These are phyloP conservation scores for Irpex sp. DNA, from an alignment of 1,284 basidiomycete species.

Conservation along the genomic window DNA sequence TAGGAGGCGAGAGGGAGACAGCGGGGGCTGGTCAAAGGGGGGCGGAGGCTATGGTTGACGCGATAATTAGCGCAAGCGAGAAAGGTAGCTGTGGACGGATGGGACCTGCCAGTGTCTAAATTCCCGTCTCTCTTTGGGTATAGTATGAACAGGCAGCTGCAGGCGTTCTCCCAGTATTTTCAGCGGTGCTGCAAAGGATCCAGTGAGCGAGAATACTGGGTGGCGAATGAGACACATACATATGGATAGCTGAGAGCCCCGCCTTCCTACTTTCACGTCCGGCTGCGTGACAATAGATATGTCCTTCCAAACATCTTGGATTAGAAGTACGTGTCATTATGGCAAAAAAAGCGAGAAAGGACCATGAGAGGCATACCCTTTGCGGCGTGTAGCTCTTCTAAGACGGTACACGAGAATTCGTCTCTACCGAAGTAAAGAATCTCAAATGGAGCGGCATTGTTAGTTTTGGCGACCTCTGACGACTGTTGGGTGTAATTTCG, in stretches of 20 bases:
- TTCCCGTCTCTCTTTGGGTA: constrained; percentile 48
- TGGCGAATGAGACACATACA: constrained; percentile 28
- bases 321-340: constrained; percentile 4
- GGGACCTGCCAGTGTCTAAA: constrained; percentile 58
- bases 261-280: constrained; percentile 47
- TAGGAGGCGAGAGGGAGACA: constrained; percentile 51
- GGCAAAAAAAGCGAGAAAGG: background rate
- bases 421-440: constrained; percentile 72
- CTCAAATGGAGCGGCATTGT: constrained; percentile 28
- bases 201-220: constrained; percentile 2
- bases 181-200: constrained; percentile 47
- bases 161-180: constrained; percentile 46
- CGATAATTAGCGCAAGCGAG: background rate
- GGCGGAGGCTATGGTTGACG: constrained; percentile 33
- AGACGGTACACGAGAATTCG: constrained; percentile 61
- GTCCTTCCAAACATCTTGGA: constrained; percentile 55
- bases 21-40: constrained; percentile 33
- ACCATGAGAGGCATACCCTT: constrained; percentile 30
- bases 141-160: constrained; percentile 46
- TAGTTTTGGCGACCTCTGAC: background rate
- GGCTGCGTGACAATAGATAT: constrained; percentile 58
- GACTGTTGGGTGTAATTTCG: background rate
- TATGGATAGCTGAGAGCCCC: constrained; percentile 43
- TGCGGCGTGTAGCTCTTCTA: constrained; percentile 46
- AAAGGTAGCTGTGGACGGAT: background rate